Conservation (phyloP, 768 basidiomycete species). For the Kwoniella pini region DNA sequence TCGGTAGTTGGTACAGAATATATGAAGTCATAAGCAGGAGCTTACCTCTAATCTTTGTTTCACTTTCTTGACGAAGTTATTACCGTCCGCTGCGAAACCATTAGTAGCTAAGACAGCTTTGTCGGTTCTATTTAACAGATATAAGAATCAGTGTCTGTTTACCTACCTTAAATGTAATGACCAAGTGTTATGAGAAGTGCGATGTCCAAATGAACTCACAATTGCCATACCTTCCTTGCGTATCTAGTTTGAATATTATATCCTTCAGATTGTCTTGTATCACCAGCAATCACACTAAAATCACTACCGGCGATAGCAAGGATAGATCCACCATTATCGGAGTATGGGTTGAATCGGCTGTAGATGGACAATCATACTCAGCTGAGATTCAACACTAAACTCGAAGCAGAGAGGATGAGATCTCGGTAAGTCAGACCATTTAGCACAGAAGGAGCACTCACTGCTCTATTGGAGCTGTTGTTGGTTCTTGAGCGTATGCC, state of each 20-base stretch:
- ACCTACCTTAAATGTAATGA: no score
- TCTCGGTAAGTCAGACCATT: no score
- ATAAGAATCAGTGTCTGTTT: neutral
- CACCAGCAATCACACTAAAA: constrained; percentile 92
- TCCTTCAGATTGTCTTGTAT: constrained; percentile 96
- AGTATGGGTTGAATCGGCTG: constrained; percentile 76
- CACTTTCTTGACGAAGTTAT: constrained; percentile 95
- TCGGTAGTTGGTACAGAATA: neutral
- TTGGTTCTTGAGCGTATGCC: constrained; percentile 24
- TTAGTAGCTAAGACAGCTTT: constrained; percentile 92
- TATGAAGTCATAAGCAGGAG: neutral
- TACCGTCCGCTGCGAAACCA: constrained; percentile 95
- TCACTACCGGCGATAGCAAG: constrained; percentile 85
- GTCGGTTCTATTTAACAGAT: constrained; percentile 68
- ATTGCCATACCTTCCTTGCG: constrained; percentile 88
- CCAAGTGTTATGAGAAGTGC: no score
- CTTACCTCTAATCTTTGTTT: constrained; percentile 90
- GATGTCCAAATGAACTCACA: constrained; percentile 61
- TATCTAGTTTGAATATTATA: constrained; percentile 97
- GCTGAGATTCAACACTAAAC: no score
- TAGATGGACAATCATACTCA: neutral
- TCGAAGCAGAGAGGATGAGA: no score
- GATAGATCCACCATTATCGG: constrained; percentile 93
- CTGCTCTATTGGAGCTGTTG: constrained; percentile 45
- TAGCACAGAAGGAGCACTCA: constrained; percentile 20